phyloP scores from a whole-genome alignment of 1,284 basidiomycete species.

The Inonotus obliquus region DNA sequence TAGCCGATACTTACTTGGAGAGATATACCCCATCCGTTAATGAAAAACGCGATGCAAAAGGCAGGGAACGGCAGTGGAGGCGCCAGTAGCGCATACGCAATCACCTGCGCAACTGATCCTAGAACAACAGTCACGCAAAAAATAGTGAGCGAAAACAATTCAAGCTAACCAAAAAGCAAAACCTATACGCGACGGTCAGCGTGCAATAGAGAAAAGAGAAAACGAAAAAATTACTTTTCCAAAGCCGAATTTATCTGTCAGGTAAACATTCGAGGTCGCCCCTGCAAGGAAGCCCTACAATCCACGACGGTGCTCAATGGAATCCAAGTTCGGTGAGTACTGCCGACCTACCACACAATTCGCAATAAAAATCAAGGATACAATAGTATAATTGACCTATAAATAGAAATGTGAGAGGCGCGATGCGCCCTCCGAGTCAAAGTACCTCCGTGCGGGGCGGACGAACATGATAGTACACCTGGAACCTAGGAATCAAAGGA shows the following conservation, averaged over 20 bases:
- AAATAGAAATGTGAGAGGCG: not conserved
- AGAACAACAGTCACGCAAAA: not conserved
- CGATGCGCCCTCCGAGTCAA: too few species aligned
- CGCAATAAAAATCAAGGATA: constrained; percentile 16
- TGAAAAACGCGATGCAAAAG: constrained; percentile 53
- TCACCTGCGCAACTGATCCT: constrained; percentile 28
- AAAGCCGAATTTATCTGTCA: constrained; percentile 31
- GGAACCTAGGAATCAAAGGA: constrained; percentile 16
- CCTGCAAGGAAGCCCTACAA: constrained; percentile 18
- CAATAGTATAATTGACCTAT: constrained; percentile 15
- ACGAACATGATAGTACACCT: constrained; percentile 15
- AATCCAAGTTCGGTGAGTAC: not conserved
- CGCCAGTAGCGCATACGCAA: constrained; percentile 38
- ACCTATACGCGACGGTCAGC: constrained; percentile 40
- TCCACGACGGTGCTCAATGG: not conserved
- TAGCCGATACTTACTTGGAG: constrained; percentile 37
- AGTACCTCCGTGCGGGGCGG: too few species aligned
- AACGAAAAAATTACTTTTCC: constrained; percentile 24
- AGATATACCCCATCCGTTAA: constrained; percentile 59
- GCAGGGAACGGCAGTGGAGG: constrained; percentile 64
- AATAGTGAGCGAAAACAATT: not conserved
- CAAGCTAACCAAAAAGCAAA: constrained; percentile 26
- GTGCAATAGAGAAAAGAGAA: constrained; percentile 25
- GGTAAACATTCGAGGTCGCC: constrained; percentile 25
- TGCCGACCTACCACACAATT: constrained; percentile 14